Base-by-base conservation (phyloP, 2,329 filamentous ascomycete genomes). In the Cryoendolithus antarcticus region DNA sequence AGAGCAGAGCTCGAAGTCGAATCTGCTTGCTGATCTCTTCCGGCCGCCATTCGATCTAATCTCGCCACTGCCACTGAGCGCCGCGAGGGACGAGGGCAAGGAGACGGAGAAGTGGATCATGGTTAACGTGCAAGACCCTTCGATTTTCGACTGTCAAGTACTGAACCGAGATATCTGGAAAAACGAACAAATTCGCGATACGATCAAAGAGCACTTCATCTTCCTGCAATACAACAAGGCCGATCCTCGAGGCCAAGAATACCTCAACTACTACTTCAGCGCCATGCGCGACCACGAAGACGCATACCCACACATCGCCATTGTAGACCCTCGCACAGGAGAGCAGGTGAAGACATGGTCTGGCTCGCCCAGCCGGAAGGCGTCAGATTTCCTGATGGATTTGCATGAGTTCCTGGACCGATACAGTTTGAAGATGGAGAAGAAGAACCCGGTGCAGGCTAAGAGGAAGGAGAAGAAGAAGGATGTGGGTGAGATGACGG, bases 341-440 rank as follows among this genome's bases (percentile, higher is more conserved):
- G 91, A 98, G 63, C 86, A 95, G 61, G 84, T 98, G 59, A 98
- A 98, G 65, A 75, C 88, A 2, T 96, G 91, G 89, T 86, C 83
- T 9, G 88, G 89, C 1, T 71, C 75, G 6, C 85, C 88, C 1
- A 83, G 88, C 39, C 80, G 88, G 1, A 73, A 71, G 30, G 66
- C 86, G 0, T 59, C 72, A 7, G 88, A 95, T 9, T 96, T 98
- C 51, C 75, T 93, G 44, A 85, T 86, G 55, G 85, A 95, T 56
- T 71, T 98, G 2, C 83, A 86, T 54, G 89, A 96, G 61, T 98
- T 98, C 52, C 74, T 98, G n/a, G 91, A 96, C 56, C 77, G 91
- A 15, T 98, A 96, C 65, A 95, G 88, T 56, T 69, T 98, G 37
- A 85, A 82, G 24, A 75, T 77, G 33, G 81, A 85, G 54, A 89